Base-by-base conservation (phyloP, 2,329 filamentous ascomycete genomes). In the Fusarium sp. region DNA sequence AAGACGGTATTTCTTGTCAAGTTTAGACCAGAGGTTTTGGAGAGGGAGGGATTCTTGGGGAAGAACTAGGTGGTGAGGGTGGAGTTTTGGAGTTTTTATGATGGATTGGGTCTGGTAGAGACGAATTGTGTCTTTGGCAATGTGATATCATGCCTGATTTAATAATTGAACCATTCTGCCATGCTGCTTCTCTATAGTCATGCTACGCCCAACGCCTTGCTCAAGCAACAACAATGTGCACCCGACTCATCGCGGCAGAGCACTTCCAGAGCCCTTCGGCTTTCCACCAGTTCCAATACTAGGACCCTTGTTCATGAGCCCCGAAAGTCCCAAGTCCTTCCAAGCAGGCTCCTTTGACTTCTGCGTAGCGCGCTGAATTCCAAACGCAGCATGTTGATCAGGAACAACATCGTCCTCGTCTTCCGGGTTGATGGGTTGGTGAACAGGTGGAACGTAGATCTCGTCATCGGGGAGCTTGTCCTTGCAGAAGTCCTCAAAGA, bases 1-100 rank as follows among this genome's bases (percentile, higher is more conserved):
- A 94, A 96, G 86, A 99, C 96, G 47, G 95, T 99, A 37, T 99
- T 98, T 80, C 83, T 99, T 81, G 91, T 99, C 79, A 95, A 96
- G 83, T 99, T 99, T 81, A 91, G 94, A 74, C 88, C 91, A n/a
- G 93, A 94, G 81, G 96, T 98, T 46, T 86, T 98, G 82, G 96
- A 98, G 86, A 87, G 96, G 81, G 96, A 99, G 87, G 92, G 92
- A 69, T 93, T 94, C 78, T 81, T 97, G 77, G 92, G 90, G 66
- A 90, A 92, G 83, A 83, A 79, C 60, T 87, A 71, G n/a, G 54
- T 11, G 62, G 42, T 28, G 50, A 59, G 33, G 28, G 66, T 72
- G 68, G 71, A 74, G 75, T 67, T 71, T 47, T 33, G 67, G 72
- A 67, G 67, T 69, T 72, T 56, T 56, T 53, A 60, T 43, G 49